phyloP scores from a whole-genome alignment of 306 rosid genomes.

The Acacia melanoxylon region DNA sequence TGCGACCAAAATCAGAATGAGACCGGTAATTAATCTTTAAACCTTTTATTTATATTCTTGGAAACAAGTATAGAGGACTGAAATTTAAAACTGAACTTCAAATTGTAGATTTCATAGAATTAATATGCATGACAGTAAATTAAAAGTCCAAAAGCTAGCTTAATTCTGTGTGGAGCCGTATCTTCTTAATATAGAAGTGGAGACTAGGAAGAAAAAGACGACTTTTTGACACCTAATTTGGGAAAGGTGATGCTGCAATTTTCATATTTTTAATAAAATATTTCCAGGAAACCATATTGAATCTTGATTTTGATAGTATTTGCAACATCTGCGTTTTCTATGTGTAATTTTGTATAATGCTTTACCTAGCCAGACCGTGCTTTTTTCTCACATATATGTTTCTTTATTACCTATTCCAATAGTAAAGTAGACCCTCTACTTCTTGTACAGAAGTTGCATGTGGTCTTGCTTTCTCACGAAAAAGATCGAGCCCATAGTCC shows the following conservation, averaged over 20 bases:
- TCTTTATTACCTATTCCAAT: too few species aligned
- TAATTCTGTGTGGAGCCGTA: neutral
- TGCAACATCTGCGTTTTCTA: too few species aligned
- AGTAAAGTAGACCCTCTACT: too few species aligned
- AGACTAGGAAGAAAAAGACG: neutral
- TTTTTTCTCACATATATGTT: too few species aligned
- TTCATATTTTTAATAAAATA: neutral
- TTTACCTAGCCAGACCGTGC: too few species aligned
- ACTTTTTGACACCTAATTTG: neutral
- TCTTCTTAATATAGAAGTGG: neutral
- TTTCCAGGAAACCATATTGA: neutral
- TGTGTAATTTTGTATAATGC: too few species aligned
- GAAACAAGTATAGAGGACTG: neutral
- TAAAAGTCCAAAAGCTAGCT: neutral
- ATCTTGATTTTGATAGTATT: too few species aligned
- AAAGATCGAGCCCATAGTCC: too few species aligned
- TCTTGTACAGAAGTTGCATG: too few species aligned
- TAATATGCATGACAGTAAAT: neutral
- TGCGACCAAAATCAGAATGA: slow-evolving; percentile 62
- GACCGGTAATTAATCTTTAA: slow-evolving; percentile 61
- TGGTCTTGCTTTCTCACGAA: too few species aligned
- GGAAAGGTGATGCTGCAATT: neutral
- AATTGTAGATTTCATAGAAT: slow-evolving; percentile 19
- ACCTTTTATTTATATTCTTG: slow-evolving; percentile 22
- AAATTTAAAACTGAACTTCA: slow-evolving; percentile 1